phyloP scores from a whole-genome alignment of 2,329 filamentous ascomycete species.

The Aspergillus alliaceus region DNA sequence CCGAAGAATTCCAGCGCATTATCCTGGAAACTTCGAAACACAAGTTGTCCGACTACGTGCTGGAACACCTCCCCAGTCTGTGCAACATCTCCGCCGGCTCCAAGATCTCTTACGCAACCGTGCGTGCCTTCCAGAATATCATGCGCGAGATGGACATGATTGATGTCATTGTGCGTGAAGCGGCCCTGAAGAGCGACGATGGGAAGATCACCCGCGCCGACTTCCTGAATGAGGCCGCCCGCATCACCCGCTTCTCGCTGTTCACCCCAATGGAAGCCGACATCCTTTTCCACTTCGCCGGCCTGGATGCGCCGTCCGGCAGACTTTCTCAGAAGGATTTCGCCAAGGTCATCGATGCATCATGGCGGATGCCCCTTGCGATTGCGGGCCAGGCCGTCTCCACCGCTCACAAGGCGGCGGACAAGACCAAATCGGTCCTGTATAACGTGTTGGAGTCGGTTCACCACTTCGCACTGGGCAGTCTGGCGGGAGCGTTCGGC shows the following conservation, averaged over 20 bases:
- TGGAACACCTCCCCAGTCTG: slow-evolving; percentile 85
- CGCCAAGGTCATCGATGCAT: slow-evolving; percentile 89
- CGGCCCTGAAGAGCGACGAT: slow-evolving; percentile 77
- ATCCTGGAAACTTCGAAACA: slow-evolving; percentile 89
- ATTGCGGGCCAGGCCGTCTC: slow-evolving; percentile 51
- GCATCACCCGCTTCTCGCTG: slow-evolving; percentile 87
- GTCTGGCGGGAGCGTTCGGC: slow-evolving; percentile 90
- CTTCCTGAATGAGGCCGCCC: slow-evolving; percentile 90
- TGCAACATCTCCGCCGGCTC: slow-evolving; percentile 91
- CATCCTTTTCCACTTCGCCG: slow-evolving; percentile 97
- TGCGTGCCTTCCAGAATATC: slow-evolving; percentile 96
- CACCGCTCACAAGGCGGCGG: slow-evolving; percentile 54
- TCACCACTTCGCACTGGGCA: slow-evolving; percentile 89
- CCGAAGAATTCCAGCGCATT: slow-evolving; percentile 94
- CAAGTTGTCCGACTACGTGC: slow-evolving; percentile 94
- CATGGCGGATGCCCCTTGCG: slow-evolving; percentile 71
- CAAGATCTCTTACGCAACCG: slow-evolving; percentile 97
- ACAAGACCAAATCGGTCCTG: slow-evolving; percentile 59
- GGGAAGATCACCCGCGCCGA: slow-evolving; percentile 92
- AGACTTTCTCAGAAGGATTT: slow-evolving; percentile 82
- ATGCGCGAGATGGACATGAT: slow-evolving; percentile 97
- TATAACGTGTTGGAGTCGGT: slow-evolving; percentile 70
- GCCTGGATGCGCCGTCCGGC: slow-evolving; percentile 84
- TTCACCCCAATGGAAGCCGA: slow-evolving; percentile 99
- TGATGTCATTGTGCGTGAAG: slow-evolving; percentile 87